Base-by-base conservation (phyloP, 2,329 filamentous ascomycete species). In the Pseudocercospora fuligena region DNA sequence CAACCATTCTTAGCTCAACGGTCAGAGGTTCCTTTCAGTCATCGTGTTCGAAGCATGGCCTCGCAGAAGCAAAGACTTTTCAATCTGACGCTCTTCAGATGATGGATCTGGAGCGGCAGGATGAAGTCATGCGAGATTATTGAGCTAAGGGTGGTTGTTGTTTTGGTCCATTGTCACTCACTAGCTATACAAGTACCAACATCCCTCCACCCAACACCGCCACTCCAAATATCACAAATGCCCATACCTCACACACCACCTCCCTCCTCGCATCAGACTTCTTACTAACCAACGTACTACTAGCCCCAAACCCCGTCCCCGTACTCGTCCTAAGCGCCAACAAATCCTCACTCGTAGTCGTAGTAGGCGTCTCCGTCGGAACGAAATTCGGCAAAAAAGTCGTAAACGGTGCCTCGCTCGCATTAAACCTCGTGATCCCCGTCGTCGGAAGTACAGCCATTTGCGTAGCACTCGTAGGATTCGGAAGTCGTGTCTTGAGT, bases 391-490 rank as follows among this genome's bases (percentile, higher is more conserved):
- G 69, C 56, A 67, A 29, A 51, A 43, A 71, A 16, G 66, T 72
- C 58, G 67, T 69, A n/a, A 70, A 70, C 3, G 69, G 69, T 40
- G 69, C 66, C 56, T 61, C 56, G 8, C 59, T 66, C 25, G 53
- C 59, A 43, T 69, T 69, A 40, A 69, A 64, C 14, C 29, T 56
- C 21, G 16, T 43, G 6, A 43, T 27, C 11, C 51, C 57, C 43
- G 62, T 63, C n/a, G 69, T 69, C 21, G 67, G 66, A 49, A 71
- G 36, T 0, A 75, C 79, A 5, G 82, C 78, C 11, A 73, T 69
- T 46, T 82, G 78, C 3, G 76, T 78, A 25, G 72, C 73, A 1
- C 76, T 68, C 2, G 73, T 75, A 6, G 80, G 78, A 56, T 84
- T 77, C 0, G 82, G 83, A 19, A 70, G 67, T 2, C 73, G 77